Evolutionary conservation across 2,329 filamentous ascomycete species (phyloP).

Genomic region (Pseudocercospora eumusae): DNA sequence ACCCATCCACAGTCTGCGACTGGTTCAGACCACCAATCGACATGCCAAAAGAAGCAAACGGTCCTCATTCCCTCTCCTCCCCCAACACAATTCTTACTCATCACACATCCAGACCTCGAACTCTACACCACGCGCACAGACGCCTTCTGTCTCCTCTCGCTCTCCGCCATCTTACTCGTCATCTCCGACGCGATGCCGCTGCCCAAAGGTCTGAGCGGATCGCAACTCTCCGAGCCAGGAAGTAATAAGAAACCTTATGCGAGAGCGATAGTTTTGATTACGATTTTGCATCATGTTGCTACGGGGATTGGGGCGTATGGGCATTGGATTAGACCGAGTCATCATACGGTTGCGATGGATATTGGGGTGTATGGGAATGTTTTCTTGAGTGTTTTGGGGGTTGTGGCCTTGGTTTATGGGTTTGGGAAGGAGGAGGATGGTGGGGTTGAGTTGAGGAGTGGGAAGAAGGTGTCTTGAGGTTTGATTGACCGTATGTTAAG

Average conservation of each 20-base stretch:
- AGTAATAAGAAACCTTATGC: slow-evolving; percentile 38
- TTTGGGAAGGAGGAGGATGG: slow-evolving; percentile 26
- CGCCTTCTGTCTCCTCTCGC: slow-evolving; percentile 40
- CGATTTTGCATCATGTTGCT: slow-evolving; percentile 41
- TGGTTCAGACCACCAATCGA: slow-evolving; percentile 41
- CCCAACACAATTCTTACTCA: not conserved
- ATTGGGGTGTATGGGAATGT: slow-evolving; percentile 41
- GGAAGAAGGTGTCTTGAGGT: slow-evolving; percentile 27
- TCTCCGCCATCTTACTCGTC: slow-evolving; percentile 37
- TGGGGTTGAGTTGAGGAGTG: slow-evolving; percentile 18
- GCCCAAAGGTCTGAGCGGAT: slow-evolving; percentile 28
- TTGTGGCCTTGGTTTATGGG: slow-evolving; percentile 34
- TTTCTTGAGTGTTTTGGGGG: slow-evolving; percentile 34
- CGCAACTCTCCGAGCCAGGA: slow-evolving; percentile 21
- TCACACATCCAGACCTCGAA: slow-evolving; percentile 40
- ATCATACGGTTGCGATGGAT: slow-evolving; percentile 41
- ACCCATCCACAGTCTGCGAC: slow-evolving; percentile 38
- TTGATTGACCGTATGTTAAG: not conserved
- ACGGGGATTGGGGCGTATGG: slow-evolving; percentile 39
- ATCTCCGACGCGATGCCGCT: slow-evolving; percentile 38
- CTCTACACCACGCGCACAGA: slow-evolving; percentile 43
- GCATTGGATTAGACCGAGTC: slow-evolving; percentile 38
- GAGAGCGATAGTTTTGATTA: slow-evolving; percentile 36
- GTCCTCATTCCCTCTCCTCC: slow-evolving; percentile 11
- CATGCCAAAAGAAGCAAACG: slow-evolving; percentile 31